These are phyloP conservation scores for Pisolithus tinctorius DNA, from an alignment of 768 basidiomycete genomes.

Conservation along the genomic window DNA sequence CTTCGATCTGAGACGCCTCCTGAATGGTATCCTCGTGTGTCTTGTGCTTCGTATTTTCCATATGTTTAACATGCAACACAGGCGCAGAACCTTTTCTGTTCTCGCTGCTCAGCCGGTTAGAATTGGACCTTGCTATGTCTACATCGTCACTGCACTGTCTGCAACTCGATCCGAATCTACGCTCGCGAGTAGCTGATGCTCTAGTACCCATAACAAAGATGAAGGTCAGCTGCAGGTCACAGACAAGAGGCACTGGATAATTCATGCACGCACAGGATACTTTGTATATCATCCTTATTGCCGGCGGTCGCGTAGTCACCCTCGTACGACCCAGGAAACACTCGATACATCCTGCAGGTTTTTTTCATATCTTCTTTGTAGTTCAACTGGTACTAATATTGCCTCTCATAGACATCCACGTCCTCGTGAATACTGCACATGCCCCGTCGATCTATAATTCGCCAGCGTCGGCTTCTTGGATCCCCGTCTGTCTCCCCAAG, in stretches of 20 bases:
- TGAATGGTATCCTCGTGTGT: conserved; percentile 43
- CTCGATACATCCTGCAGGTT: conserved; percentile 90
- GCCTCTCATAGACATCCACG: conserved; percentile 61
- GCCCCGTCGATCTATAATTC: conserved; percentile 74
- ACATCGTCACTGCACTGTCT: conserved; percentile 79
- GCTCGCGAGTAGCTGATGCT: conserved; percentile 71
- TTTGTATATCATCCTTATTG: conserved; percentile 85
- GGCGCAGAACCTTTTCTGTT: conserved; percentile 80
- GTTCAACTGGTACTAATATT: neutral
- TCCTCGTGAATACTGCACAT: conserved; percentile 85
- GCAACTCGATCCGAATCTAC: conserved; percentile 58
- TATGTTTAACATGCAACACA: conserved; percentile 21
- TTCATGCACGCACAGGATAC: conserved; percentile 53
- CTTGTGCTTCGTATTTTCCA: neutral
- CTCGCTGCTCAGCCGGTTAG: conserved; percentile 62
- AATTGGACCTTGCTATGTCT: conserved; percentile 75
- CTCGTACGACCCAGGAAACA: conserved; percentile 88
- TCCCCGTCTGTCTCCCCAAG: conserved; percentile 93
- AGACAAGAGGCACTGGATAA: neutral
- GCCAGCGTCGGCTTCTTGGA: conserved; percentile 81
- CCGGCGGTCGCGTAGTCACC: conserved; percentile 71
- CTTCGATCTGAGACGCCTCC: conserved; percentile 77
- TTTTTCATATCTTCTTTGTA: neutral
- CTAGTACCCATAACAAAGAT: conserved; percentile 77
- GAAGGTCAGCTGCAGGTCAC: conserved; percentile 42